Evolutionary conservation across 1,284 basidiomycete genomes (phyloP), one percentile per base, ranked within the genome.

Genomic region (Leccinum fallax): DNA sequence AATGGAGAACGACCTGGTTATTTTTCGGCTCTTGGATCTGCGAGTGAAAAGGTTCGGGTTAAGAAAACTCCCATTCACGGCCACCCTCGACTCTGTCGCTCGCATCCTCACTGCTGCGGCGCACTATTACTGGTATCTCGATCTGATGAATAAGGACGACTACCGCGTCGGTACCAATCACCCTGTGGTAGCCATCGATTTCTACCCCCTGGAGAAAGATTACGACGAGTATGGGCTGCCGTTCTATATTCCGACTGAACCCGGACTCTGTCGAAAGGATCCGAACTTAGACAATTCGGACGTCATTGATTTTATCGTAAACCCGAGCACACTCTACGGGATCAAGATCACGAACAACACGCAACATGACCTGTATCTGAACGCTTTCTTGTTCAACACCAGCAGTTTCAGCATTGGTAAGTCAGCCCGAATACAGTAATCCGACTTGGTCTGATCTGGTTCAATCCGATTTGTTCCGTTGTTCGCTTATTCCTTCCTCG

Each of bases 71-170:
- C 30, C 43, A 7, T 43, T 54, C 48, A 30, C 19, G 24, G 46
- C 32, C n/a, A 5, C 54, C 11, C 58, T 53, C 5, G 46, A 55
- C 11, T 15, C 26, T 16, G 38, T 70, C 4, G 9, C 26, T 24
- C 55, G 55, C 1, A 16, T 46, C 24, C 40, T 69, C 46, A n/a
- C 19, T 13, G 54, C 61, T 11, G 66, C 68, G 3, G 54, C 68
- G 10, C 66, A 68, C 6, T 69, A 64, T 30, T 67, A 68, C 19
- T 71, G 70, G 70, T 71, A 63, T 40, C 68, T 72, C 5, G 60
- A 58, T 46, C 61, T 70, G 52, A 19, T 38, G 5, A 69, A 63
- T 43, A 24, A 52, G 24, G 28, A 53, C 2, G 36, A 13, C 4
- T 10, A 28, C 26, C 26, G 2, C 16, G n/a, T 49, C 19, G 49